These are phyloP conservation scores for Phytopythium chamaehyphon DNA, from an alignment of 352 stramenopile species.

Conservation along the genomic window DNA sequence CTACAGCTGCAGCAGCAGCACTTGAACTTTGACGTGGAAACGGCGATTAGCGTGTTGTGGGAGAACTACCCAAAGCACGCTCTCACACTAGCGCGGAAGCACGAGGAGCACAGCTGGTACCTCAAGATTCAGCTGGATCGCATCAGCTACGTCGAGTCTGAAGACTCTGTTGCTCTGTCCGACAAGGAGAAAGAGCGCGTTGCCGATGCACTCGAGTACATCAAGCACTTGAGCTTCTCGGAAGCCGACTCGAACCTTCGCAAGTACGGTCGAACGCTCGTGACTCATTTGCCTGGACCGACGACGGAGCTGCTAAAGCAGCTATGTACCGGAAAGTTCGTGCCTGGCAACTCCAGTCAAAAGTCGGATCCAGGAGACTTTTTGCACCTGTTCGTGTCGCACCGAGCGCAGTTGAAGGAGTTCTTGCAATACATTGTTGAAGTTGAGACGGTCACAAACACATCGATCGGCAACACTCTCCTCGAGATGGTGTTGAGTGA, in stretches of 20 bases:
- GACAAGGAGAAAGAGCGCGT: constrained; percentile 79
- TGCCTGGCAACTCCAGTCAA: constrained; percentile 36
- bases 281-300: constrained; percentile 81
- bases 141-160: constrained; percentile 84
- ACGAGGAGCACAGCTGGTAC: constrained; percentile 90
- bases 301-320: constrained; percentile 90
- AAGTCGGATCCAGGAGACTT: constrained; percentile 88
- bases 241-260: constrained; percentile 83
- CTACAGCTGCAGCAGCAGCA: constrained; percentile 11
- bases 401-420: constrained; percentile 83
- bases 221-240: constrained; percentile 80
- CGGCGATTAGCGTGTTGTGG: constrained; percentile 90
- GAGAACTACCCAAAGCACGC: constrained; percentile 91
- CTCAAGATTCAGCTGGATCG: constrained; percentile 91
- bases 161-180: constrained; percentile 63
- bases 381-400: constrained; percentile 91
- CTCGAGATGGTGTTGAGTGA: constrained; percentile 87
- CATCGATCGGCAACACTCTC: constrained; percentile 87
- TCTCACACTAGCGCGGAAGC: constrained; percentile 86
- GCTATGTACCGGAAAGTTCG: constrained; percentile 87
- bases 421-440: constrained; percentile 90
- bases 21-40: constrained; percentile 89
- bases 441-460: constrained; percentile 84
- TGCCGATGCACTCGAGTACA: constrained; percentile 88
- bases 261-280: constrained; percentile 87